A percentile compares a stretch with the other conserved stretches of the same genome.
phyloP scores from a whole-genome alignment of 768 basidiomycete species.

The Mycena sanguinolenta region DNA sequence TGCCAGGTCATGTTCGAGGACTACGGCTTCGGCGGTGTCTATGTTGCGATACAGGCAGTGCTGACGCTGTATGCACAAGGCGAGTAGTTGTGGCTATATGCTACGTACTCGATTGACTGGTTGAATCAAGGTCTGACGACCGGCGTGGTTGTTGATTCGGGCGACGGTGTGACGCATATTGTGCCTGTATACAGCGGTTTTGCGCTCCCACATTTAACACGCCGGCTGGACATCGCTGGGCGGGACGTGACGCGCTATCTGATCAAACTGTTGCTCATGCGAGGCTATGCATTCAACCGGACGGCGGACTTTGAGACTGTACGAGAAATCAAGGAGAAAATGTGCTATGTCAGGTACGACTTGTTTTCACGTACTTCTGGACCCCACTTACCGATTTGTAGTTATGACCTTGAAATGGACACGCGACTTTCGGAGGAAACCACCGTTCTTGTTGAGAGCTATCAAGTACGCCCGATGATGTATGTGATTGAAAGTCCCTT shows the following conservation, averaged over 20 bases:
- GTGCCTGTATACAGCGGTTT: slow-evolving; percentile 99
- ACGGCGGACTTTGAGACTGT: slow-evolving; percentile 99
- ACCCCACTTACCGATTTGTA: slow-evolving; percentile 44
- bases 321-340: slow-evolving; percentile 97
- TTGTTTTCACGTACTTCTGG: neutral
- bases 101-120: slow-evolving; percentile 3
- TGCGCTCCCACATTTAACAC: slow-evolving; percentile 93
- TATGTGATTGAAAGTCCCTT: slow-evolving; percentile 18
- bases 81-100: slow-evolving; percentile 52
- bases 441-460: slow-evolving; percentile 94
- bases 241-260: slow-evolving; percentile 98
- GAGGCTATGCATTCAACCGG: slow-evolving; percentile 99
- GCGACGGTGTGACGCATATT: slow-evolving; percentile 99
- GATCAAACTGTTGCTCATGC: slow-evolving; percentile 99
- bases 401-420: slow-evolving; percentile 97
- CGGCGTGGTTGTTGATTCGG: slow-evolving; percentile 98
- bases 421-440: slow-evolving; percentile 95
- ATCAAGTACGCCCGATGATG: slow-evolving; percentile 72
- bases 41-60: slow-evolving; percentile 98
- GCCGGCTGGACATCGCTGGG: slow-evolving; percentile 96
- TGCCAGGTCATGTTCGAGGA: slow-evolving; percentile 99
- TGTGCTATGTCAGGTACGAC: slow-evolving; percentile 93
- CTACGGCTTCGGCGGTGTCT: slow-evolving; percentile 95
- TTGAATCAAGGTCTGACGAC: slow-evolving; percentile 86
- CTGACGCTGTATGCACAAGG: slow-evolving; percentile 99